Base-by-base conservation (phyloP, 768 basidiomycete genomes). In the Mycena leptocephala region DNA sequence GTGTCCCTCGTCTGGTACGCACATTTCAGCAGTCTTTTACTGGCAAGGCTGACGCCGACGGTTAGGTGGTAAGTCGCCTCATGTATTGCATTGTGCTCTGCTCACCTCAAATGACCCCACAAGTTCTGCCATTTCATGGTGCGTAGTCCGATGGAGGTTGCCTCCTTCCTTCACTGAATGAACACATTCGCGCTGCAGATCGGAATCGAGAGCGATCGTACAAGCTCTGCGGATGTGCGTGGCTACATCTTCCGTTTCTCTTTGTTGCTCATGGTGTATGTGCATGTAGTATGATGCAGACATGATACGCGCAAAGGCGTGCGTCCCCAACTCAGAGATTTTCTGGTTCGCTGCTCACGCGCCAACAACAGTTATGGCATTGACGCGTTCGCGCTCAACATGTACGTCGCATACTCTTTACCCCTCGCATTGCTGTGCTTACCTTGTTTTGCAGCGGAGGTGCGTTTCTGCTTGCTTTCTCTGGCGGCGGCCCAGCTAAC, bases 361-460 rank as follows among this genome's bases (percentile, higher is more conserved):
- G 37, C 22, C 6, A 35, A 3, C 13, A 53, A 41, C 28, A 59
- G 55, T 7, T 75, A 72, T 39, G 77, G 77, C 26, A 79, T 79
- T 48, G 87, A 88, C 70, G 88, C 83, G 10, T 89, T 89, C 76
- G 87, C 88, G 10, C 80, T 89, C 37, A 89, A 89, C 80, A 79
- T 70, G 76, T 67, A 46, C 10, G 65, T 39, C 16, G 0, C 14
- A 18, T 28, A 16, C 18, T 30, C 41, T 32, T 39, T 35, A 24
- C 4, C 8, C 4, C 6, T 46, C 14, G 35, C 24, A 24, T 26
- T 41, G n/a, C 32, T n/a, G 5, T 53, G 33, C n/a, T 62, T 22
- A 48, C 37, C 20, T 24, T 43, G 8, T 41, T 11, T 63, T 48
- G 14, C 28, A 67, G 72, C 30, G 72, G 72, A 74, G 72, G 72